Evolutionary conservation across 805 yeast species (phyloP).

Genomic region (Suhomyces pyralidae): DNA sequence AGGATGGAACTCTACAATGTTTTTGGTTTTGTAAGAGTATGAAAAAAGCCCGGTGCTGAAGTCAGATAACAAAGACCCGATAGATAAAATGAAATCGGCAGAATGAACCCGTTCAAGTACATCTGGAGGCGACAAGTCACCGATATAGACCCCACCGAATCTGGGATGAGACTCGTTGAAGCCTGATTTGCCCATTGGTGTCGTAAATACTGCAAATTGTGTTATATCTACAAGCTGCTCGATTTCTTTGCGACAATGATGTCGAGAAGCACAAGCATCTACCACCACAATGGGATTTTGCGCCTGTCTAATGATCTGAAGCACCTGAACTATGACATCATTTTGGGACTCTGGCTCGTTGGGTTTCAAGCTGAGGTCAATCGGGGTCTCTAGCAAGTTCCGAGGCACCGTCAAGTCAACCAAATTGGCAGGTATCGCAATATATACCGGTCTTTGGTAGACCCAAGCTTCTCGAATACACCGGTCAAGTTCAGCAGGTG

Average conservation of each 20-base stretch:
- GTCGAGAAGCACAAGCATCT: conserved; percentile 32
- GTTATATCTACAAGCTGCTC: conserved; percentile 22
- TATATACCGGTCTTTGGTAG: conserved; percentile 33
- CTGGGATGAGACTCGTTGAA: conserved; percentile 25
- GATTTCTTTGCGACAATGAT: conserved; percentile 23
- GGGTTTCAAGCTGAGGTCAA: conserved; percentile 25
- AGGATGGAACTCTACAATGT: conserved; percentile 32
- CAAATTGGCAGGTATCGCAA: conserved; percentile 35
- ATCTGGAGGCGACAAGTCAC: conserved; percentile 25
- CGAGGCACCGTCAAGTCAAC: conserved; percentile 33
- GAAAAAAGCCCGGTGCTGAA: conserved; percentile 33
- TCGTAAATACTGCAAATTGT: conserved; percentile 26
- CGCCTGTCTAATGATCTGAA: conserved; percentile 21
- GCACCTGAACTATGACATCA: conserved; percentile 27
- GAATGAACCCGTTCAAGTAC: conserved; percentile 26
- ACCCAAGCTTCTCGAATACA: conserved; percentile 32
- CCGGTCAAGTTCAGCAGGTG: conserved; percentile 32
- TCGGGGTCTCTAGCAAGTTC: conserved; percentile 24
- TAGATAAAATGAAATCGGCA: conserved; percentile 26
- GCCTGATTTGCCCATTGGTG: conserved; percentile 31
- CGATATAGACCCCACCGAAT: conserved; percentile 30
- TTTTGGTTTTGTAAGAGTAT: conserved; percentile 29
- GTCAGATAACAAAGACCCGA: conserved; percentile 29
- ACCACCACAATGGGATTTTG: conserved; percentile 28
- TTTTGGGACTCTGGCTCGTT: conserved; percentile 33